These are phyloP conservation scores for Aspergillus steynii DNA, from an alignment of 495 filamentous ascomycete species.

Conservation along the genomic window DNA sequence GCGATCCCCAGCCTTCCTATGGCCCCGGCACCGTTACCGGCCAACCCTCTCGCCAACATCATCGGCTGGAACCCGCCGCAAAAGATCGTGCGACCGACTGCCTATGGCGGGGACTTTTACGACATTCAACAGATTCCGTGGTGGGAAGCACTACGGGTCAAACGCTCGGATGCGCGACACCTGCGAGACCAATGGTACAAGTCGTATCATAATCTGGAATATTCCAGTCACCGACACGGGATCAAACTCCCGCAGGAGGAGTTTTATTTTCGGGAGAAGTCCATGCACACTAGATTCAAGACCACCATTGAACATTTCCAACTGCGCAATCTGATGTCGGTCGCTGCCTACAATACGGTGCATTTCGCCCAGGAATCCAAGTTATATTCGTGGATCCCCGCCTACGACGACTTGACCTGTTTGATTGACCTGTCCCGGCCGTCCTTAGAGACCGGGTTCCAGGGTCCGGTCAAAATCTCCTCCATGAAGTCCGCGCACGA, in stretches of 20 bases:
- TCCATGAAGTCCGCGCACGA: conserved; percentile 67
- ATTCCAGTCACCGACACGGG: conserved; percentile 27
- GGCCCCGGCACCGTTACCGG: conserved; percentile 17
- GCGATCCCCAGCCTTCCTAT: conserved; percentile 24
- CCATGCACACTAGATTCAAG: conserved; percentile 65
- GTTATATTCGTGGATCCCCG: conserved; percentile 49
- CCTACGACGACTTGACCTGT: conserved; percentile 39
- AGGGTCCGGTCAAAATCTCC: conserved; percentile 58
- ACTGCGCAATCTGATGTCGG: conserved; percentile 78
- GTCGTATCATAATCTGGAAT: conserved; percentile 44
- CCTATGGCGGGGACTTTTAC: conserved; percentile 56
- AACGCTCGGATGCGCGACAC: conserved; percentile 57
- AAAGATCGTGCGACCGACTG: conserved; percentile 38
- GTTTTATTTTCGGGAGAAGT: conserved; percentile 65
- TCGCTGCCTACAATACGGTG: conserved; percentile 69
- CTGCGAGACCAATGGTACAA: conserved; percentile 54
- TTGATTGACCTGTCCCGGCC: conserved; percentile 65
- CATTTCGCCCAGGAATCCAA: conserved; percentile 70
- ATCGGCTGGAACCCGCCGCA: conserved; percentile 41
- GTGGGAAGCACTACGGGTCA: conserved; percentile 60
- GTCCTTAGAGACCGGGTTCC: conserved; percentile 37
- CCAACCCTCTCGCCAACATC: conserved; percentile 31
- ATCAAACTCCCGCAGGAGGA: conserved; percentile 32
- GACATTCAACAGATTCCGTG: conserved; percentile 84
- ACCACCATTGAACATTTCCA: conserved; percentile 82